Base-by-base conservation (phyloP, 495 filamentous ascomycete species). In the Xylaria bambusicola region DNA sequence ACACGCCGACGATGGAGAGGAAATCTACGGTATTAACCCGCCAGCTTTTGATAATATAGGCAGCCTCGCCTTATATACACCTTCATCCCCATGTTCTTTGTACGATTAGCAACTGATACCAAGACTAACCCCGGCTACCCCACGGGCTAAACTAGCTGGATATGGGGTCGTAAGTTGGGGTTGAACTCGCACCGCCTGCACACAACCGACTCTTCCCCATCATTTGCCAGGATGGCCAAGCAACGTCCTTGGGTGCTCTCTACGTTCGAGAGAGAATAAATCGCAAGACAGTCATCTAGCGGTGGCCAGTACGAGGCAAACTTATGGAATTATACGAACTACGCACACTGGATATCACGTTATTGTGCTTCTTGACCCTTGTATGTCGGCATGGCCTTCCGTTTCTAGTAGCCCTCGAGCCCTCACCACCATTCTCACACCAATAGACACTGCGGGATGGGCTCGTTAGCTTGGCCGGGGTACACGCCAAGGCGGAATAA, bases 401-500 rank as follows among this genome's bases (percentile, higher is more conserved):
- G 15, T 5, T 17, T n/a, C 46, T 7, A 15, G 15, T 27, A n/a
- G n/a, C n/a, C n/a, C n/a, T n/a, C n/a, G n/a, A 49, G 20, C 50
- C 35, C 35, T 48, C 44, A 7, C 20, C 15, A 47, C 17, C 44
- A 29, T 40, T 48, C 20, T 41, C 17, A 53, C 59, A 26, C 64
- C 64, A 64, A 69, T 67, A 36, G 55, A 33, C 47, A 20, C 52
- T 3, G 17, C 36, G 2, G 5, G 27, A 35, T 29, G 26, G 40
- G 47, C 44, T 12, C 31, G 24, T 23, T 24, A 48, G 33, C 20
- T 5, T n/a, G 29, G 31, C 54, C 20, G 51, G 58, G 60, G 51
- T 12, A 45, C 13, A 5, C 38, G 67, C 67, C 67, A 70, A 70
- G 67, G 60, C 67, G 67, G 67, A 68, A 50, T 38, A 20, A 31